phyloP scores from a whole-genome alignment of 768 basidiomycete species.

The Amylocystis lapponica region DNA sequence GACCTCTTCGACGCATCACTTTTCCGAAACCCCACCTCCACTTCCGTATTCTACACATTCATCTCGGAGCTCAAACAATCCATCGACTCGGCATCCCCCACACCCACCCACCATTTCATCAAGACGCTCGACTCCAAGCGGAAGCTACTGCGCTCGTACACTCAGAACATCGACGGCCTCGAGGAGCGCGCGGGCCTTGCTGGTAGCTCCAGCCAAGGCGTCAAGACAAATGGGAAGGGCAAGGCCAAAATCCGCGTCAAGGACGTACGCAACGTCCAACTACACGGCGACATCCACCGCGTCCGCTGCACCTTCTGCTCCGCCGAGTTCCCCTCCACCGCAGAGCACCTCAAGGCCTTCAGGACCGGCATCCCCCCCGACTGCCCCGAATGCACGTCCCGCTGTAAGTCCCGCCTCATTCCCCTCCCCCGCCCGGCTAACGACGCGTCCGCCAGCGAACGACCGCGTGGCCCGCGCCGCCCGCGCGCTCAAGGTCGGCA shows the following conservation, averaged over 20 bases:
- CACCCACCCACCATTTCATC: conserved; percentile 86
- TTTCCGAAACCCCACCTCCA: conserved; percentile 81
- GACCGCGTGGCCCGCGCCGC: conserved; percentile 80
- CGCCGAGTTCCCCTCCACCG: conserved; percentile 64
- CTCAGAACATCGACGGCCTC: conserved; percentile 96
- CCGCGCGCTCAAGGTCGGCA: conserved; percentile 71
- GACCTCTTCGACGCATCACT: conserved; percentile 93
- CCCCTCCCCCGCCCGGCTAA: conserved; percentile 2
- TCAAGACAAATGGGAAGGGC: conserved; percentile 49
- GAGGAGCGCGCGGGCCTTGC: conserved; percentile 77
- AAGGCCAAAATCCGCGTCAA: conserved; percentile 62
- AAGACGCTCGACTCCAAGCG: conserved; percentile 77
- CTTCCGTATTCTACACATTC: conserved; percentile 90
- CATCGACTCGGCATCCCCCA: conserved; percentile 73
- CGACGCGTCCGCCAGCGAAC: conserved; percentile 43
- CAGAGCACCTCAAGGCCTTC: conserved; percentile 60
- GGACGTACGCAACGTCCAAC: conserved; percentile 83
- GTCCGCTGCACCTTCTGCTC: conserved; percentile 87
- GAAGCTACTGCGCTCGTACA: conserved; percentile 86
- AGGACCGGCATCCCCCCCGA: conserved; percentile 67
- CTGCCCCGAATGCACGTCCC: conserved; percentile 78
- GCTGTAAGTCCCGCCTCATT: conserved; percentile 52
- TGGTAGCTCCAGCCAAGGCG: conserved; percentile 54
- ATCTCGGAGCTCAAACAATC: conserved; percentile 85
- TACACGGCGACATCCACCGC: conserved; percentile 91